Evolutionary conservation across 441 rosid genomes (phyloP).

Genomic region (Erodium moschatum): DNA sequence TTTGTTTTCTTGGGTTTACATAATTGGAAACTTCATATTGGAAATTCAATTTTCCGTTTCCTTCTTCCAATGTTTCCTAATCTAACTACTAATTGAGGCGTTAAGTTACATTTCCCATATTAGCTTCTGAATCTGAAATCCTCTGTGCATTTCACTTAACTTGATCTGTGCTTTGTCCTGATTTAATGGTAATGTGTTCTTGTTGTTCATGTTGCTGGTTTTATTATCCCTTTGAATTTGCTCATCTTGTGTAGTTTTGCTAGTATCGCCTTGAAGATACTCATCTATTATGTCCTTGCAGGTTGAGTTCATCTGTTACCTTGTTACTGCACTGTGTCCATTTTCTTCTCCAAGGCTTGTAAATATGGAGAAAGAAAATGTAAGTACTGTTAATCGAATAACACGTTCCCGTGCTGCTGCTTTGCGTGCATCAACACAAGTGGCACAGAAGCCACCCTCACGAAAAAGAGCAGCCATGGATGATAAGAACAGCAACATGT

Average conservation of each 20-base stretch:
- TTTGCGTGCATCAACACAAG: constrained; percentile 31
- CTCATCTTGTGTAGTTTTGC: neutral
- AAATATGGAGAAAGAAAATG: constrained; percentile 54
- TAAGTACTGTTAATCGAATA: constrained; percentile 28
- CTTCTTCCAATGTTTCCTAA: neutral
- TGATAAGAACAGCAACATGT: constrained; percentile 31
- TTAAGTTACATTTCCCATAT: neutral
- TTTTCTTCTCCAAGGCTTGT: constrained; percentile 33
- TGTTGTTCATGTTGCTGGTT: neutral
- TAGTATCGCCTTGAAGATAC: neutral
- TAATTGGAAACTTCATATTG: neutral
- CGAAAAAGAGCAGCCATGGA: constrained; percentile 51
- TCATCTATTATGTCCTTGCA: constrained; percentile 25
- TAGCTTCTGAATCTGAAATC: neutral
- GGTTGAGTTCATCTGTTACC: constrained; percentile 22
- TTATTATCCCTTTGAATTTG: neutral
- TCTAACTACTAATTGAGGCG: neutral
- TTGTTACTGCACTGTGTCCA: constrained; percentile 25
- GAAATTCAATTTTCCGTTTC: neutral
- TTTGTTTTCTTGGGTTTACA: neutral
- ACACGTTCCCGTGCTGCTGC: constrained; percentile 72
- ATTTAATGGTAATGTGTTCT: neutral
- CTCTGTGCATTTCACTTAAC: neutral
- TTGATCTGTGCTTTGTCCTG: constrained; percentile 4
- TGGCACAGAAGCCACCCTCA: constrained; percentile 28